phyloP scores from a whole-genome alignment of 768 basidiomycete genomes.

The Dioszegia crocea region DNA sequence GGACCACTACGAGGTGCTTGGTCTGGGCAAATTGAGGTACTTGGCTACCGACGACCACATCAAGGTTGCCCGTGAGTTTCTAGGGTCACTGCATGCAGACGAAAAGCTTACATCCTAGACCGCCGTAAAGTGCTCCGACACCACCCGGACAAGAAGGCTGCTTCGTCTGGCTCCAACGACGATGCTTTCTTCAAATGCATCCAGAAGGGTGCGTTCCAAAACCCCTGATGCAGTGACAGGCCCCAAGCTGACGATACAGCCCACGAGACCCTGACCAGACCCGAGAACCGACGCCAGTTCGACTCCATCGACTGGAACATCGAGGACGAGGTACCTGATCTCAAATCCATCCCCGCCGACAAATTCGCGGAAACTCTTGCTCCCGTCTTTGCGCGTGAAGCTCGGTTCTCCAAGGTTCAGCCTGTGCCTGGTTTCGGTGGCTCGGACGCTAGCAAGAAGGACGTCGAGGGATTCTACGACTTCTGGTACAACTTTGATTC shows the following conservation, averaged over 20 bases:
- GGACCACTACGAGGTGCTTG: conserved; percentile 96
- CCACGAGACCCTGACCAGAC: conserved; percentile 82
- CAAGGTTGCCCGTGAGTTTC: conserved; percentile 81
- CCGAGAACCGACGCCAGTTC: conserved; percentile 86
- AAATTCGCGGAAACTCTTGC: conserved; percentile 69
- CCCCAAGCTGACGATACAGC: conserved; percentile 53
- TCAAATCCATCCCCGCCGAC: conserved; percentile 52
- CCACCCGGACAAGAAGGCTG: conserved; percentile 93
- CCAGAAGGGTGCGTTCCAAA: conserved; percentile 62
- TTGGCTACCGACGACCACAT: conserved; percentile 85
- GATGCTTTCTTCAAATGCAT: conserved; percentile 99
- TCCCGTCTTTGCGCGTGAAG: conserved; percentile 83
- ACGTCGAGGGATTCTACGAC: conserved; percentile 91
- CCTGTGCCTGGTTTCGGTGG: conserved; percentile 78
- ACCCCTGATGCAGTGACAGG: too few species aligned
- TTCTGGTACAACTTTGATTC: conserved; percentile 99
- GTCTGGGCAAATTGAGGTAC: conserved; percentile 83
- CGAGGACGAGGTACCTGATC: conserved; percentile 65
- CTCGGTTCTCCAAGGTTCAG: conserved; percentile 79
- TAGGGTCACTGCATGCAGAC: neutral
- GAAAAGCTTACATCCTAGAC: conserved; percentile 56
- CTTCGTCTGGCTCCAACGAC: conserved; percentile 69
- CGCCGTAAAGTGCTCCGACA: conserved; percentile 98
- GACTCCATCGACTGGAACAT: conserved; percentile 88
- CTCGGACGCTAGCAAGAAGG: conserved; percentile 66